These are phyloP conservation scores for Penicillium coprophilum DNA, from an alignment of 495 filamentous ascomycete genomes.

Conservation along the genomic window DNA sequence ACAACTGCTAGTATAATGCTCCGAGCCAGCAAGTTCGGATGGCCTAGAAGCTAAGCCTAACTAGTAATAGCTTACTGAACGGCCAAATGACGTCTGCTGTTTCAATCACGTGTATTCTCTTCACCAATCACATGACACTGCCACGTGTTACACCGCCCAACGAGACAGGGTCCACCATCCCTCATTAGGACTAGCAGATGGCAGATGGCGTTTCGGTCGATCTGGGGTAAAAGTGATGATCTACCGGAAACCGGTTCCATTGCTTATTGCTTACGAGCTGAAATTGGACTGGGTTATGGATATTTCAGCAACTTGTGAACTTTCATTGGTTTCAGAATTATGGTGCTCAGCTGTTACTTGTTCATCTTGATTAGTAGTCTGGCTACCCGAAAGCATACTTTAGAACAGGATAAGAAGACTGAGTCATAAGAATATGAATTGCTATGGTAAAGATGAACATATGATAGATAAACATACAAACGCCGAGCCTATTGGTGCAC, in stretches of 20 bases:
- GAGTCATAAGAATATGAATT: not conserved
- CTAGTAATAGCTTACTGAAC: constrained; percentile 3
- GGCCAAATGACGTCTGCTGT: constrained; percentile 12
- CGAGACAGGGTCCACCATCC: not conserved
- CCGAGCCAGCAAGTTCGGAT: constrained; percentile 12
- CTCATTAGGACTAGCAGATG: constrained; percentile 3
- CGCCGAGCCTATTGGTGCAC: not conserved
- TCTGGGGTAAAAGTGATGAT: constrained; percentile 25
- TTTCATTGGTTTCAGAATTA: too few species aligned
- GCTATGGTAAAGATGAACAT: not conserved
- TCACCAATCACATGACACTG: constrained; percentile 16
- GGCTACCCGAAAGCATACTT: not conserved
- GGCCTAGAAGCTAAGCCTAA: constrained; percentile 4
- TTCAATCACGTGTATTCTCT: constrained; percentile 6
- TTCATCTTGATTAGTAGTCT: not conserved
- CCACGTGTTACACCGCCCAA: constrained; percentile 20
- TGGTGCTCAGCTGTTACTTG: not conserved
- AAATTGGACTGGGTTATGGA: not conserved
- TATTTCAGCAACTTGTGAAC: not conserved
- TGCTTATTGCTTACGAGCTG: not conserved
- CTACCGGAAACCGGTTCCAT: not conserved
- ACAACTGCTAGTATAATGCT: constrained; percentile 9
- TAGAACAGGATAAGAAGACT: not conserved
- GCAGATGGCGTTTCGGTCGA: constrained; percentile 10
- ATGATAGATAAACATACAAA: not conserved